phyloP scores from a whole-genome alignment of 2,329 filamentous ascomycete genomes.

The Rutstroemia sp. region DNA sequence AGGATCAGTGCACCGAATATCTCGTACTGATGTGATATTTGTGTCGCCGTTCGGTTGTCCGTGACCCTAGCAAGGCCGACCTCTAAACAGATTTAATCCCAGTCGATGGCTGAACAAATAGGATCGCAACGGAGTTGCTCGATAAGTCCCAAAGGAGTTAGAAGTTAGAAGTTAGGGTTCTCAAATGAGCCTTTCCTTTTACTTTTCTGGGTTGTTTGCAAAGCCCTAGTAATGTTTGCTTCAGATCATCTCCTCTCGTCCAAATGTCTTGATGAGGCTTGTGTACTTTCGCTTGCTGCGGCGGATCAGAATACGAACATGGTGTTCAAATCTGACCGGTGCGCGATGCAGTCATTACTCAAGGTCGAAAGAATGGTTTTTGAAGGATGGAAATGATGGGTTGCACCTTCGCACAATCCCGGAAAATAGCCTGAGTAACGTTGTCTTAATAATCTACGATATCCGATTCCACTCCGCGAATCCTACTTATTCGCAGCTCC shows the following conservation, averaged over 20 bases:
- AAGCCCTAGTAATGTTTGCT: neutral
- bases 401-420: neutral
- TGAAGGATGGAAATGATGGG: conserved; percentile 6
- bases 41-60: neutral
- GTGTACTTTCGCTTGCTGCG: conserved; percentile 5
- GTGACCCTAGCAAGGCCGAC: neutral
- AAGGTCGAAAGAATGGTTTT: neutral
- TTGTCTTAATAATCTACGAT: conserved; percentile 3
- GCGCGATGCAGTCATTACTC: neutral
- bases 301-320: conserved; percentile 9
- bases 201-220: neutral
- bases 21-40: too few species aligned
- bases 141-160: neutral
- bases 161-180: neutral
- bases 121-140: neutral
- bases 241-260: neutral
- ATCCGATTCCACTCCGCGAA: neutral
- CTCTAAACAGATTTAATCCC: neutral
- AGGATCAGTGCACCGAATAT: too few species aligned
- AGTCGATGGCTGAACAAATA: neutral
- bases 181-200: neutral
- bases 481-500: neutral
- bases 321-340: conserved; percentile 2
- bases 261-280: neutral
- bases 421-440: conserved; percentile 1